A percentile compares a stretch with the other conserved stretches of the same genome.
phyloP scores from a whole-genome alignment of 257 asterid genomes.

The Thymus quinquecostatus region DNA sequence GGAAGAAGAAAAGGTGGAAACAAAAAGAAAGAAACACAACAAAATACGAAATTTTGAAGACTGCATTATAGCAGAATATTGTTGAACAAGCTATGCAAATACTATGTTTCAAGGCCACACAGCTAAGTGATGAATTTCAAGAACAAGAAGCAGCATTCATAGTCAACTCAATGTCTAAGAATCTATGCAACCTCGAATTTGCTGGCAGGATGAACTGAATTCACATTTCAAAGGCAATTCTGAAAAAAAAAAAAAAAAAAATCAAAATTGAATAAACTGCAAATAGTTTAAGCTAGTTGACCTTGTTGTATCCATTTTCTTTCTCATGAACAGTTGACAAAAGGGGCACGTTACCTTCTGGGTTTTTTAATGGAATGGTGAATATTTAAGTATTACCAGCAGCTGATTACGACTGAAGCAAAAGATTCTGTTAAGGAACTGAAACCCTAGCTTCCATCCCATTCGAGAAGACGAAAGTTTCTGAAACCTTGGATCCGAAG shows the following conservation, averaged over 20 bases:
- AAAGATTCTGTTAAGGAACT: no score
- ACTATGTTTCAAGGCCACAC: not conserved
- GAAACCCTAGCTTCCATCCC: no score
- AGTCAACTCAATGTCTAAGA: not conserved
- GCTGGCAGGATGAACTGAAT: not conserved
- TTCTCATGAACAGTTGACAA: no score
- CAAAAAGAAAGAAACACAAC: constrained; percentile 33
- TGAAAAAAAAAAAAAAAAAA: no score
- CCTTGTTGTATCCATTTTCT: no score
- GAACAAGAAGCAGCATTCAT: not conserved
- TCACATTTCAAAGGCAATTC: not conserved
- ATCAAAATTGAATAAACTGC: not conserved
- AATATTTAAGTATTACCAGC: no score
- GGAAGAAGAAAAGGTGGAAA: constrained; percentile 32
- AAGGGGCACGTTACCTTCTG: no score
- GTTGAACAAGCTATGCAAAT: not conserved
- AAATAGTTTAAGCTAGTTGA: not conserved
- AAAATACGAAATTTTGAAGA: constrained; percentile 21
- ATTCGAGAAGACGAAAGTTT: no score
- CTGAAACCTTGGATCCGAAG: no score
- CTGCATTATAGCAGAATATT: constrained; percentile 18
- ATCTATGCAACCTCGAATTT: not conserved
- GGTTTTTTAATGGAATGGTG: no score
- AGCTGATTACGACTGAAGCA: no score
- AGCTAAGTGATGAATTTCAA: no score